Conservation (phyloP, 2,329 filamentous ascomycete genomes). For the Aureobasidium sp. region DNA sequence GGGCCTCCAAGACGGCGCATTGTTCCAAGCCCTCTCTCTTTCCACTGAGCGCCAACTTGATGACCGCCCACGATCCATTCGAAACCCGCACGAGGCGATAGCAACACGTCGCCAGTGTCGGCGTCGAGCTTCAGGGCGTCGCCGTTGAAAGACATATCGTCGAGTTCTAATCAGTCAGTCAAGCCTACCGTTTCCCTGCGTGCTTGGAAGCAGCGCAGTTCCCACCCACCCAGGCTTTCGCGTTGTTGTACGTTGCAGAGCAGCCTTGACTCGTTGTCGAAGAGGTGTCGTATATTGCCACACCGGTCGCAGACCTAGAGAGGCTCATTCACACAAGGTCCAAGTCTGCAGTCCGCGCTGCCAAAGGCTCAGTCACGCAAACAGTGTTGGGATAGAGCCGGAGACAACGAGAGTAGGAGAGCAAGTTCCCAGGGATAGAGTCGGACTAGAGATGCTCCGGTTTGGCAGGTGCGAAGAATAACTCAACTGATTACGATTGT, state of each 20-base stretch:
- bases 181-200: constrained; percentile 7
- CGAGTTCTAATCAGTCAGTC: neutral
- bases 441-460: neutral
- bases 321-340: constrained; percentile 1
- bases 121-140: neutral
- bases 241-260: neutral
- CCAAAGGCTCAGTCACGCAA: constrained; percentile 6
- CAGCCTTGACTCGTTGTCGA: constrained; percentile 2
- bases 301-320: neutral
- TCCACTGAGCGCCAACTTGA: neutral
- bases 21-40: neutral
- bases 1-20: neutral
- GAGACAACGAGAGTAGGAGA: neutral
- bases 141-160: neutral
- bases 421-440: neutral
- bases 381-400: constrained; percentile 4
- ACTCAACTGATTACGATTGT: neutral
- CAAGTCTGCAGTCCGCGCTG: neutral
- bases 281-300: neutral
- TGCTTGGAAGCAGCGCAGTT: neutral
- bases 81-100: neutral
- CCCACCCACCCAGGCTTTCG: constrained; percentile 12
- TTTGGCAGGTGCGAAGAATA: neutral
- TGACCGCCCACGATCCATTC: neutral
- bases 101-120: neutral